Evolutionary conservation across 1,139 yeast genomes (phyloP).

Genomic region (Yamadazyma atmosphaerica): DNA sequence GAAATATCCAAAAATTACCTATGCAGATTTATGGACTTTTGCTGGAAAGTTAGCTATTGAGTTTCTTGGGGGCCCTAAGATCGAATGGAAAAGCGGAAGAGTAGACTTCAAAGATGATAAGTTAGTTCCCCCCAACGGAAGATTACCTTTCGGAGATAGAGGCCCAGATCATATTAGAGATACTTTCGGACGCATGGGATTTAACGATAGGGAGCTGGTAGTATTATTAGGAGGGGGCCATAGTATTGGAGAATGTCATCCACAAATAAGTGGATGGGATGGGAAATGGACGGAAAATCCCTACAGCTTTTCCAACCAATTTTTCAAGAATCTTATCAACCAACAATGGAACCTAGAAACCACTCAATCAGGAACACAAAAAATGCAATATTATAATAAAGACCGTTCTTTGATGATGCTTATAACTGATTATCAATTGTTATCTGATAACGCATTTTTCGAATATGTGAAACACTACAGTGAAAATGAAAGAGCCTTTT

Average conservation of each 20-base stretch:
- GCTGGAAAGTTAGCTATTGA: slow-evolving; percentile 65
- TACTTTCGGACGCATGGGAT: slow-evolving; percentile 61
- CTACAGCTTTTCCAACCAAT: slow-evolving; percentile 35
- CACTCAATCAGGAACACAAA: slow-evolving; percentile 17
- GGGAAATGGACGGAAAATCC: slow-evolving; percentile 45
- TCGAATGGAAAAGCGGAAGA: slow-evolving; percentile 63
- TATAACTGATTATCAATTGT: slow-evolving; percentile 60
- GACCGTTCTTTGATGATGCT: slow-evolving; percentile 60
- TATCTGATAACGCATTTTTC: slow-evolving; percentile 48
- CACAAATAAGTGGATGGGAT: slow-evolving; percentile 46
- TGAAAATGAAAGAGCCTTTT: slow-evolving; percentile 50
- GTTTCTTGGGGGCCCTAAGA: slow-evolving; percentile 59
- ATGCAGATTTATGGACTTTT: slow-evolving; percentile 67
- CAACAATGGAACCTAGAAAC: slow-evolving; percentile 37
- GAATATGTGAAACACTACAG: slow-evolving; percentile 57
- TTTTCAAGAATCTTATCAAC: slow-evolving; percentile 29
- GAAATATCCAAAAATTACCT: slow-evolving; percentile 58
- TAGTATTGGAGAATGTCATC: slow-evolving; percentile 64
- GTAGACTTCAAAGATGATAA: slow-evolving; percentile 52
- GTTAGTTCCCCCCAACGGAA: slow-evolving; percentile 62
- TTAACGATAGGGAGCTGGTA: slow-evolving; percentile 62
- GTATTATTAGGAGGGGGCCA: slow-evolving; percentile 61
- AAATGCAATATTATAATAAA: slow-evolving; percentile 34
- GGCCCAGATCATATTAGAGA: slow-evolving; percentile 54
- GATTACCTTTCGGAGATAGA: slow-evolving; percentile 58